Conservation (phyloP, 495 filamentous ascomycete genomes). For the Beverwykella pulmonaria region DNA sequence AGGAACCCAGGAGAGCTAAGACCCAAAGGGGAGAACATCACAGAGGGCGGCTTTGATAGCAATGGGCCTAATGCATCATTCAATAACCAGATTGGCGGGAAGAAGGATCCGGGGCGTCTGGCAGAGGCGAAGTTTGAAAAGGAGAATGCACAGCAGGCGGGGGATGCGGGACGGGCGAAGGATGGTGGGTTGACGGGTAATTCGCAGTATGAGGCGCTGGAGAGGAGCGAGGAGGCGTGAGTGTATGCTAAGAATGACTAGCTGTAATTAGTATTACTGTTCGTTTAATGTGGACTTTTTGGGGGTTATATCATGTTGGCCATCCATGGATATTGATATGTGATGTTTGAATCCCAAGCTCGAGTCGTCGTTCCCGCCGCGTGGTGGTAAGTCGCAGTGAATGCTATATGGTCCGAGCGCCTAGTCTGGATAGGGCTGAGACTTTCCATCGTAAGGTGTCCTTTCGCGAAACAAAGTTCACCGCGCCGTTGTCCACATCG, state of each 20-base stretch:
- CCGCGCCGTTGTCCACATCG: background rate
- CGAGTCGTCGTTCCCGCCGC: no score
- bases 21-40: constrained; percentile 61
- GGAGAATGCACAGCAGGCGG: constrained; percentile 46
- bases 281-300: no score
- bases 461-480: background rate
- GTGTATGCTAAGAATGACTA: background rate
- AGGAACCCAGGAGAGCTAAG: constrained; percentile 39
- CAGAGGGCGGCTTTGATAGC: constrained; percentile 58
- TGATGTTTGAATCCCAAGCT: no score
- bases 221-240: constrained; percentile 10
- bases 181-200: constrained; percentile 45
- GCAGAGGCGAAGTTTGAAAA: constrained; percentile 56
- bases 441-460: constrained; percentile 10
- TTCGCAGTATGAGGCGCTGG: constrained; percentile 1
- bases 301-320: no score
- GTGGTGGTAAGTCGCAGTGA: background rate
- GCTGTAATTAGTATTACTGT: background rate
- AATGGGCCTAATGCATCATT: constrained; percentile 61
- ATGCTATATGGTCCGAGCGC: background rate
- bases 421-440: constrained; percentile 18
- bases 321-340: no score
- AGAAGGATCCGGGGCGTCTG: constrained; percentile 64
- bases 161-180: constrained; percentile 43
- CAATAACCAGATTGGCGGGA: constrained; percentile 59